Conservation (phyloP, 2,329 filamentous ascomycete species). For the Knoxdaviesia capensis region DNA sequence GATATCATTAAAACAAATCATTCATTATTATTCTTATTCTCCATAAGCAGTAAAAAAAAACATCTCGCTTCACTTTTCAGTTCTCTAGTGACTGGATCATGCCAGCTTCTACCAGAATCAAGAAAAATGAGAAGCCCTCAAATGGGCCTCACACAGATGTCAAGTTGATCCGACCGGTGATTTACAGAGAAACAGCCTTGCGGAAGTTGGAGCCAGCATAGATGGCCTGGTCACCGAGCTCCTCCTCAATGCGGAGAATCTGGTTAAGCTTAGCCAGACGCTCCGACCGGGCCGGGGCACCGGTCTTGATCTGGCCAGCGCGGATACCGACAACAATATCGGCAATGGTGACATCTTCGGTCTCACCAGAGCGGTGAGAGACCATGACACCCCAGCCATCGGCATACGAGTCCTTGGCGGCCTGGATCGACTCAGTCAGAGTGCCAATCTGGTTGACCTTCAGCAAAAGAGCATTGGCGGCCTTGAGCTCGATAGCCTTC, state of each 20-base stretch:
- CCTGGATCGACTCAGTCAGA: slow-evolving; percentile 95
- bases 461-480: slow-evolving; percentile 91
- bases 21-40: too few species aligned
- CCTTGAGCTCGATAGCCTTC: slow-evolving; percentile 98
- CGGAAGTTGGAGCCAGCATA: slow-evolving; percentile 90
- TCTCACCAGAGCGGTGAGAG: slow-evolving; percentile 97
- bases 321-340: slow-evolving; percentile 96
- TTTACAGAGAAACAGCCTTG: slow-evolving; percentile 71
- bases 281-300: slow-evolving; percentile 89
- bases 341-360: slow-evolving; percentile 97
- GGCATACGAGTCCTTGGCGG: slow-evolving; percentile 93
- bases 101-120: too few species aligned
- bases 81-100: too few species aligned
- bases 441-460: slow-evolving; percentile 99
- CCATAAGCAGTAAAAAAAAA: too few species aligned
- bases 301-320: slow-evolving; percentile 96
- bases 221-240: slow-evolving; percentile 78
- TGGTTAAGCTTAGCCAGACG: slow-evolving; percentile 99
- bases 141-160: too few species aligned
- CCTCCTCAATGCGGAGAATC: slow-evolving; percentile 98
- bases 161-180: too few species aligned
- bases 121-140: too few species aligned
- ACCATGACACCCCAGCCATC: slow-evolving; percentile 99
- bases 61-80: too few species aligned
- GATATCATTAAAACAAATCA: too few species aligned